phyloP scores from a whole-genome alignment of 805 yeast species.

The Starmerella powellii region DNA sequence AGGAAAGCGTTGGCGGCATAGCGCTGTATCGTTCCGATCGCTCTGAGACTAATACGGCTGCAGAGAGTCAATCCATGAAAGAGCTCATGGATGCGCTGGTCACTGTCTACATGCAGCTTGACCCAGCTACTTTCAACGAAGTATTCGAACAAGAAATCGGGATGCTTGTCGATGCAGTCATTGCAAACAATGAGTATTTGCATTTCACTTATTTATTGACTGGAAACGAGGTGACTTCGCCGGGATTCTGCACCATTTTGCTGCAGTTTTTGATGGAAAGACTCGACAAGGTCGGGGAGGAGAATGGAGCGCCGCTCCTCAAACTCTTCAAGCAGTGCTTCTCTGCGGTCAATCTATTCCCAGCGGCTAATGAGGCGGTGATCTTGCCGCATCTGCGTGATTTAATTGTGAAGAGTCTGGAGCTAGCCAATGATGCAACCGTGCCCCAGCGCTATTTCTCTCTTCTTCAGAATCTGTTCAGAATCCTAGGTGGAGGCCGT shows the following conservation, averaged over 20 bases:
- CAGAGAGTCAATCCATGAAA: slow-evolving; percentile 60
- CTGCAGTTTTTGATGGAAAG: slow-evolving; percentile 66
- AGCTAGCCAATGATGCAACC: slow-evolving; percentile 67
- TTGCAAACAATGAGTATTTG: slow-evolving; percentile 70
- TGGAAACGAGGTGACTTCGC: slow-evolving; percentile 88
- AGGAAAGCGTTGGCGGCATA: slow-evolving; percentile 74
- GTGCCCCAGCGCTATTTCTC: slow-evolving; percentile 88
- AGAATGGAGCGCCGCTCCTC: slow-evolving; percentile 62
- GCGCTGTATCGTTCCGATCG: slow-evolving; percentile 46
- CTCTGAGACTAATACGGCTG: background rate
- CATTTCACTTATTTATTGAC: slow-evolving; percentile 89
- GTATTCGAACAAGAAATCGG: slow-evolving; percentile 72
- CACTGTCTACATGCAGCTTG: slow-evolving; percentile 83
- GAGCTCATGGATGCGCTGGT: slow-evolving; percentile 94
- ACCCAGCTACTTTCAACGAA: slow-evolving; percentile 91
- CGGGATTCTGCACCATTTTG: slow-evolving; percentile 77
- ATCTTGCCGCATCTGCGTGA: slow-evolving; percentile 78
- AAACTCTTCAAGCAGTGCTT: slow-evolving; percentile 84
- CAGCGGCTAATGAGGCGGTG: slow-evolving; percentile 71
- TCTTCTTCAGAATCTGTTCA: slow-evolving; percentile 72
- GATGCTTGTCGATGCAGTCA: slow-evolving; percentile 62
- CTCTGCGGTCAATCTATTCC: slow-evolving; percentile 90
- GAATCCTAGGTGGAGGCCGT: slow-evolving; percentile 94
- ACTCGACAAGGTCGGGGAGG: slow-evolving; percentile 66
- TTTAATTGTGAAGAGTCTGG: slow-evolving; percentile 67